phyloP scores from a whole-genome alignment of 257 asterid genomes.

The Prunella vulgaris region DNA sequence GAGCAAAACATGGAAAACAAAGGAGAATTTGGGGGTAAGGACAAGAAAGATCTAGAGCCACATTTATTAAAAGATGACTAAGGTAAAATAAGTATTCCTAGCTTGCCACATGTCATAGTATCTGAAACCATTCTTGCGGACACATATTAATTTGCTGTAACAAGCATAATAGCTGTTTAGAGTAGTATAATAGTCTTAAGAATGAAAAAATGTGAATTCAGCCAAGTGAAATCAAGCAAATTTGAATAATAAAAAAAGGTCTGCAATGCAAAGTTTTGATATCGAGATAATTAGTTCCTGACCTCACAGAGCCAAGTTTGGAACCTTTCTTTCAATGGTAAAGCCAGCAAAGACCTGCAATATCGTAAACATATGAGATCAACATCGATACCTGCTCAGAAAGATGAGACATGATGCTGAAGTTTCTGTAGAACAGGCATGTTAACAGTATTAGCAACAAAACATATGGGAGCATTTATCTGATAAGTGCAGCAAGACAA shows the following conservation, averaged over 20 bases:
- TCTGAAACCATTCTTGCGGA: not conserved
- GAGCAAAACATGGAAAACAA: not conserved
- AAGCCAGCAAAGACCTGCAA: conserved; percentile 53
- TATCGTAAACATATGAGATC: conserved; percentile 21
- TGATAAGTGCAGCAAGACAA: too few species aligned
- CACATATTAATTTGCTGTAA: not conserved
- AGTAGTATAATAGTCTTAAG: not conserved
- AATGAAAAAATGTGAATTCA: conserved; percentile 5
- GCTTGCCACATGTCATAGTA: not conserved
- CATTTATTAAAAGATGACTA: conserved; percentile 7
- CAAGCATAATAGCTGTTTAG: not conserved
- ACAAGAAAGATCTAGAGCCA: not conserved
- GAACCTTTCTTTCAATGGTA: conserved; percentile 72
- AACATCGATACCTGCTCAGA: not conserved
- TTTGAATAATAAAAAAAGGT: not conserved
- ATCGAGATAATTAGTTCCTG: conserved; percentile 18
- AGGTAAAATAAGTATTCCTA: not conserved
- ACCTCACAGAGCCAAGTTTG: conserved; percentile 66
- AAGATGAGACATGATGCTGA: not conserved
- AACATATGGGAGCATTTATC: too few species aligned
- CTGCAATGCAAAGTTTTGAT: not conserved
- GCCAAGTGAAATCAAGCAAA: not conserved
- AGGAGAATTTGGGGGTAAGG: not conserved
- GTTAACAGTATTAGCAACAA: conserved; percentile 4
- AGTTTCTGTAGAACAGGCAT: not conserved